Evolutionary conservation across 345 rosid genomes (phyloP).

Genomic region (Sonneratia caseolaris): DNA sequence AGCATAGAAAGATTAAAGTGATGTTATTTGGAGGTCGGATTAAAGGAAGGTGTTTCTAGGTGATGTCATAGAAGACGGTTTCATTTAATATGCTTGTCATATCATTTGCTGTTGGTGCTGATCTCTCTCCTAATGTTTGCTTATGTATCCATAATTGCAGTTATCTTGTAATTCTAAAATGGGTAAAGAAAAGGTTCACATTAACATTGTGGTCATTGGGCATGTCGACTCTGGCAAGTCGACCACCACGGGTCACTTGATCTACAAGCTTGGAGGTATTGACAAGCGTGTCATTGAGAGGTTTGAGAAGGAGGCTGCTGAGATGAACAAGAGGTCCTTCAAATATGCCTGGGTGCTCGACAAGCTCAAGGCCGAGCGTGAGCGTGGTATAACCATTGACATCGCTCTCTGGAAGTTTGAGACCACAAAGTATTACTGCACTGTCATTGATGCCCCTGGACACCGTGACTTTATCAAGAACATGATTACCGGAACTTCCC

Average conservation of each 20-base stretch:
- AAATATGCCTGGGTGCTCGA: constrained; percentile 89
- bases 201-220: constrained; percentile 64
- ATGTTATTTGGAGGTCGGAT: background rate
- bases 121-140: background rate
- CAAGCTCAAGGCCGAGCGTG: constrained; percentile 95
- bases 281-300: constrained; percentile 78
- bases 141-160: background rate
- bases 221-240: constrained; percentile 76
- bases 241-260: constrained; percentile 78
- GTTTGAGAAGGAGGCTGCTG: constrained; percentile 80
- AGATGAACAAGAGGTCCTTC: constrained; percentile 85
- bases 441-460: constrained; percentile 89
- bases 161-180: constrained; percentile 11
- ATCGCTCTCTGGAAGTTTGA: constrained; percentile 88
- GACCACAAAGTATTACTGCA: constrained; percentile 84
- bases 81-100: background rate
- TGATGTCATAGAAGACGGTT: background rate
- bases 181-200: constrained; percentile 72
- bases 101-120: background rate
- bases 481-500: constrained; percentile 77
- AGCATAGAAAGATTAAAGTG: background rate
- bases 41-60: background rate
- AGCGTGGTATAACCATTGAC: constrained; percentile 86
- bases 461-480: constrained; percentile 78
- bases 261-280: constrained; percentile 86